These are phyloP conservation scores for Candida morakotiae DNA, from an alignment of 805 yeast species.

Conservation along the genomic window DNA sequence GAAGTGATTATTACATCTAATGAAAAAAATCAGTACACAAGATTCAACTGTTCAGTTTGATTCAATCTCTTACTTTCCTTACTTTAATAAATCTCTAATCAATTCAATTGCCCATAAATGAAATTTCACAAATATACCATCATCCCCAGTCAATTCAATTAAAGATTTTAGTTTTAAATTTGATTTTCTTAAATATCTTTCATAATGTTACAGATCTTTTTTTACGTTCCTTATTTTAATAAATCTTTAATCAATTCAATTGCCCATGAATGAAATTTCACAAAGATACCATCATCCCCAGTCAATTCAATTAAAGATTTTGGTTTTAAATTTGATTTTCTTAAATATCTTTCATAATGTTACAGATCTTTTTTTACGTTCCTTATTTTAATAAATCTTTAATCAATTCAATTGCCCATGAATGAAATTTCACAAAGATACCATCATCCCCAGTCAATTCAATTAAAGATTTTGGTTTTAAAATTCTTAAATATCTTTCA, in stretches of 20 bases:
- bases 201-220: too few species aligned
- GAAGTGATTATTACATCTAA: too few species aligned
- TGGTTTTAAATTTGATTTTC: slow-evolving; percentile 55
- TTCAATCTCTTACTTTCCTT: too few species aligned
- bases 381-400: slow-evolving; percentile 19
- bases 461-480: slow-evolving; percentile 52
- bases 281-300: slow-evolving; percentile 49
- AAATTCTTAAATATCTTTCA: slow-evolving; percentile 54
- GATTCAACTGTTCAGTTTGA: too few species aligned
- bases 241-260: slow-evolving; percentile 43
- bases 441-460: slow-evolving; percentile 53
- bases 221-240: slow-evolving; percentile 5
- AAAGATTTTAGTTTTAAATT: slow-evolving; percentile 53
- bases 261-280: slow-evolving; percentile 64
- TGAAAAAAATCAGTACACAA: too few species aligned
- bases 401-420: slow-evolving; percentile 57
- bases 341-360: slow-evolving; percentile 49
- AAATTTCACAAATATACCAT: slow-evolving; percentile 48
- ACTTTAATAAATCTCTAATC: slow-evolving; percentile 26
- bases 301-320: slow-evolving; percentile 52
- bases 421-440: slow-evolving; percentile 54
- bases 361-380: too few species aligned
- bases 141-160: slow-evolving; percentile 52
- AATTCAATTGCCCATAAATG: slow-evolving; percentile 64
- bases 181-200: slow-evolving; percentile 54